These are phyloP conservation scores for Botrytis byssoidea DNA, from an alignment of 2,329 filamentous ascomycete genomes.

Conservation along the genomic window DNA sequence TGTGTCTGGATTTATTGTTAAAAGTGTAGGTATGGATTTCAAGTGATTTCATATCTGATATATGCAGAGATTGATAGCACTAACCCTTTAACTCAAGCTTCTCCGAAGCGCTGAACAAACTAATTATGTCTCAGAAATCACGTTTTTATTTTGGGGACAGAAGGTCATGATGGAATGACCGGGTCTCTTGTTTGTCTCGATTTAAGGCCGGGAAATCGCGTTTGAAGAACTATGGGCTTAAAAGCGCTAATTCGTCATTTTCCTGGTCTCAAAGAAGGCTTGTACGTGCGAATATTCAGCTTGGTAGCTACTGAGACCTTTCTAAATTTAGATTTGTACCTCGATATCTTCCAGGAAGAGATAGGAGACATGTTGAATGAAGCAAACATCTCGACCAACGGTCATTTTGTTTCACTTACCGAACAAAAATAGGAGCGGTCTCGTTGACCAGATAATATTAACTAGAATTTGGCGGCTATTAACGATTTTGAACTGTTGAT, in stretches of 20 bases:
- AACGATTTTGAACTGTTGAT: background rate
- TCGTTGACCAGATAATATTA: background rate
- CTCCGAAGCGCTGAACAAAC: background rate
- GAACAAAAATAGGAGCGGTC: no score
- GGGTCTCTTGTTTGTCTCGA: background rate
- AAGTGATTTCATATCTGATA: background rate
- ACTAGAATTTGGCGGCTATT: background rate
- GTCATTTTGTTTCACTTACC: background rate
- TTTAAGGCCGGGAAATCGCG: background rate
- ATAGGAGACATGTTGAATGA: background rate
- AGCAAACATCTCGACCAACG: background rate
- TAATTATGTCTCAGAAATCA: background rate
- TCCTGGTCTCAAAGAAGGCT: background rate
- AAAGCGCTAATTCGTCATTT: background rate
- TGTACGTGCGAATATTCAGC: rapidly evolving
- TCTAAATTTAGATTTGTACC: background rate
- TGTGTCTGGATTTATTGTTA: background rate
- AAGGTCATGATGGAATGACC: background rate
- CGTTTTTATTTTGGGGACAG: background rate
- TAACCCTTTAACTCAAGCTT: background rate
- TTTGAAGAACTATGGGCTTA: background rate
- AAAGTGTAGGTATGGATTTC: background rate
- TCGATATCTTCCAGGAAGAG: background rate
- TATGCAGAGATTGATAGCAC: background rate
- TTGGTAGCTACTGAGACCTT: background rate